These are phyloP conservation scores for Anethum foeniculum DNA, from an alignment of 140 eudicot genomes.

Conservation along the genomic window DNA sequence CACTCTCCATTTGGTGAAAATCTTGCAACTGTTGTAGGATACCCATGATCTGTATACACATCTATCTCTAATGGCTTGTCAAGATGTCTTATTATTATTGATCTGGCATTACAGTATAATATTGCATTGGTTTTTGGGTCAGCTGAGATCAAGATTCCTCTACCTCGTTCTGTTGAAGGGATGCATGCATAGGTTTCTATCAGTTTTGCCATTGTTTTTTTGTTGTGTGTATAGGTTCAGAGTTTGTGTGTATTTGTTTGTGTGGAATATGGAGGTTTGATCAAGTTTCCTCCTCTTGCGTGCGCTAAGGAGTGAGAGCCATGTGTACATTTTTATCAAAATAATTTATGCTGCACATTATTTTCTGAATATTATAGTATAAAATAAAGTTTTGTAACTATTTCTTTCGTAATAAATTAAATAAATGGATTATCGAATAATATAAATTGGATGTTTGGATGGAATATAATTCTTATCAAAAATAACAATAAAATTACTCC, in stretches of 20 bases:
- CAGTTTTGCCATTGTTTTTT: conserved; percentile 20
- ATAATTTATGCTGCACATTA: no score
- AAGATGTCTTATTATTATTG: conserved; percentile 64
- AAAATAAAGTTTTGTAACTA: no score
- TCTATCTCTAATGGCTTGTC: conserved; percentile 65
- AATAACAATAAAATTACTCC: no score
- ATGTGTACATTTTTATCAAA: neutral
- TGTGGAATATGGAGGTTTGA: neutral
- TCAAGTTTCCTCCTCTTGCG: neutral
- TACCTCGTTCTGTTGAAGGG: conserved; percentile 93
- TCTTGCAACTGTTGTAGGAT: conserved; percentile 85
- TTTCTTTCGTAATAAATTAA: no score
- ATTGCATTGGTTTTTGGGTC: conserved; percentile 72
- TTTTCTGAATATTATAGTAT: no score
- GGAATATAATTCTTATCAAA: no score
- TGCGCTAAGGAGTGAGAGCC: neutral
- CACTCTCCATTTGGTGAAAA: conserved; percentile 94
- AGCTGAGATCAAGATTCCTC: conserved; percentile 85
- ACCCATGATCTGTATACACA: conserved; percentile 86
- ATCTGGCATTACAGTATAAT: conserved; percentile 79
- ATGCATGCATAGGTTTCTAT: conserved; percentile 77
- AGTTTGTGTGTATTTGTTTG: neutral
- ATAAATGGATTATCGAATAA: no score
- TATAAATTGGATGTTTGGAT: no score
- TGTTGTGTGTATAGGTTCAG: neutral